Evolutionary conservation across 768 basidiomycete species (phyloP), one percentile per base, ranked within the genome.

Genomic region (Russula emetica): DNA sequence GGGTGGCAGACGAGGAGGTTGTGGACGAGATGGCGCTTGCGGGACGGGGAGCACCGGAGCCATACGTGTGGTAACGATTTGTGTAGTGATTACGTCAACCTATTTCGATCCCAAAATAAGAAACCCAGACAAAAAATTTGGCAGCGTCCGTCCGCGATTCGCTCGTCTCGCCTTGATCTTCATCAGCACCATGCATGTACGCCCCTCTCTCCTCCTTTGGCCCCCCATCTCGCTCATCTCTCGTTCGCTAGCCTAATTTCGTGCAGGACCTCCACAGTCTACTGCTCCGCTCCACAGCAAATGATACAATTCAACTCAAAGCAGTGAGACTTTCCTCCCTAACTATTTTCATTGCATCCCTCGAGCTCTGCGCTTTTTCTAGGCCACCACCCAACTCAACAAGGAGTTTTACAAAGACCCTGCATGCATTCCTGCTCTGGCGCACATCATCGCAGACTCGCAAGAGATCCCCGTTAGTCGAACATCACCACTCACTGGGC

Each of bases 371-470:
- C 11, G 13, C 30, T 49, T 30, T 20, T 44, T 65, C 45, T 66
- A 98, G 94, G 94, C 96, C 7, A 99, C 97, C 16, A 83, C 91
- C 6, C 85, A 87, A 69, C 82, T 99, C 60, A 97, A 96, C 76
- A 86, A 86, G 69, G 88, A 95, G 58, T 98, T 85, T 78, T 98
- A 95, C 84, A 94, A 92, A 78, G 86, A 87, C 72, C 83, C 95
- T 8, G 78, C 80, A 78, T 97, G 94, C 73, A 95, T 99, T 67
- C 84, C 94, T 53, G 93, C 92, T 44, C 85, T 99, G 40, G 90
- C 90, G 60, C 86, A 85, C 71, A 91, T 98, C 72, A 81, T 94
- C 55, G 88, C 90, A 42, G 88, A 82, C 73, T 88, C 90, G 42
- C 89, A 89, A n/a, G 88, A 96, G 71, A 78, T 83, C 70, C 78